Conservation (phyloP, 768 basidiomycete genomes). For the Xerocomus potaroensis region DNA sequence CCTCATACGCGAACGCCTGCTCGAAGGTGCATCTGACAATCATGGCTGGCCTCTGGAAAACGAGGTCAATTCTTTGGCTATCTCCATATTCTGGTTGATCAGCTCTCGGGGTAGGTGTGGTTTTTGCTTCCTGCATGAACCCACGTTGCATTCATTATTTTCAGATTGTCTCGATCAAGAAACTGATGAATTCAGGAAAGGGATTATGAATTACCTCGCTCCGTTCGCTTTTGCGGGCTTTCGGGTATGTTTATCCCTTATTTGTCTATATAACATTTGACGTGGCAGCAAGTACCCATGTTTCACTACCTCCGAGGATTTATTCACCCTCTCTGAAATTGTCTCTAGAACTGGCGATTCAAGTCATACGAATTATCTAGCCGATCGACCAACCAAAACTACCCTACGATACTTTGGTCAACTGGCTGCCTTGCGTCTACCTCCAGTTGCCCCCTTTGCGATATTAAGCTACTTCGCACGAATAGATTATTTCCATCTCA, state of each 20-base stretch:
- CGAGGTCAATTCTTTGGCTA: constrained; percentile 41
- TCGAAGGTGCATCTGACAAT: constrained; percentile 35
- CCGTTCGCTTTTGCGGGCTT: constrained; percentile 49
- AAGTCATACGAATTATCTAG: constrained; percentile 27
- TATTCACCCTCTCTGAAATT: constrained; percentile 21
- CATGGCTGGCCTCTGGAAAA: constrained; percentile 49
- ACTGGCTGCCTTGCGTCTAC: constrained; percentile 31
- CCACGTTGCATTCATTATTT: not conserved
- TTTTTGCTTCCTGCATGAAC: not conserved
- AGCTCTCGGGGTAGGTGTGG: constrained; percentile 28
- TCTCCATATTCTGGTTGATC: constrained; percentile 47
- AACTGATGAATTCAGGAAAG: constrained; percentile 27
- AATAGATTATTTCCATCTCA: constrained; percentile 32
- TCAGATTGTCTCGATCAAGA: constrained; percentile 31
- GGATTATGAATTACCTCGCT: constrained; percentile 35
- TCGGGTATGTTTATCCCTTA: constrained; percentile 35
- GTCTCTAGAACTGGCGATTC: constrained; percentile 13
- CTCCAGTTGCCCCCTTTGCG: constrained; percentile 44
- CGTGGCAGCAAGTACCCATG: constrained; percentile 31
- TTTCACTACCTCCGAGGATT: constrained; percentile 35
- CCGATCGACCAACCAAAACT: constrained; percentile 27
- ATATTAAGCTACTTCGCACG: constrained; percentile 46
- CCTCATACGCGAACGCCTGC: constrained; percentile 39
- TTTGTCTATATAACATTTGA: constrained; percentile 8
- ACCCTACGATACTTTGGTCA: constrained; percentile 43